These are phyloP conservation scores for Hypoxylon rickii DNA, from an alignment of 495 filamentous ascomycete genomes.

Conservation along the genomic window DNA sequence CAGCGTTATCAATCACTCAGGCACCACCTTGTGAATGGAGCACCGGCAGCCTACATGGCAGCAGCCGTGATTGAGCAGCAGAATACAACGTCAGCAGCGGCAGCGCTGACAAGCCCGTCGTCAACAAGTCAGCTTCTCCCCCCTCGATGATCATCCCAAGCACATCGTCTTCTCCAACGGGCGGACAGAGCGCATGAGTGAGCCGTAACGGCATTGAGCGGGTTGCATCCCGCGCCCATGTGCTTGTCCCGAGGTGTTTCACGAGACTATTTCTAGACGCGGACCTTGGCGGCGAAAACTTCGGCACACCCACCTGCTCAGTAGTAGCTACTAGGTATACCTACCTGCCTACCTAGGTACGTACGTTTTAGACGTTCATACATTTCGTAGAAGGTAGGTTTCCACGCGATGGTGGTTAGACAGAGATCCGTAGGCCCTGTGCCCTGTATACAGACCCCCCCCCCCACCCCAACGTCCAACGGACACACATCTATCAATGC, in stretches of 20 bases:
- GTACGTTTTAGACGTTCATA: too few species aligned
- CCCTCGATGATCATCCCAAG: neutral
- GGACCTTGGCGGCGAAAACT: conserved; percentile 16
- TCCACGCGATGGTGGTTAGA: too few species aligned
- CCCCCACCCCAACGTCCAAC: too few species aligned
- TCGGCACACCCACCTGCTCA: neutral
- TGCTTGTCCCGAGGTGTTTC: conserved; percentile 27
- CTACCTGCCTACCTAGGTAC: too few species aligned
- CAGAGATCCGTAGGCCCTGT: too few species aligned
- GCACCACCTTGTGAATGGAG: conserved; percentile 20
- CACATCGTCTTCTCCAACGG: conserved; percentile 2
- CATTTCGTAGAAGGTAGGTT: too few species aligned
- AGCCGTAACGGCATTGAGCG: conserved; percentile 18
- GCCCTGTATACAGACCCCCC: too few species aligned
- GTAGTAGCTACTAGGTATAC: neutral
- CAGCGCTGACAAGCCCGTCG: conserved; percentile 2
- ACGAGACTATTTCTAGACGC: conserved; percentile 20
- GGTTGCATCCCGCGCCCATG: conserved; percentile 30
- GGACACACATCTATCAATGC: too few species aligned
- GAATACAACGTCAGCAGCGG: conserved; percentile 7
- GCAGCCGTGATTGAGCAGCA: neutral
- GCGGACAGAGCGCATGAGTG: conserved; percentile 3
- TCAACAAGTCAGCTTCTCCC: neutral
- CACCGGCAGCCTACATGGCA: conserved; percentile 13
- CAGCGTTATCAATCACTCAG: conserved; percentile 23